Conservation (phyloP, 2,329 filamentous ascomycete genomes). For the Purpureocillium takamizusanense region DNA sequence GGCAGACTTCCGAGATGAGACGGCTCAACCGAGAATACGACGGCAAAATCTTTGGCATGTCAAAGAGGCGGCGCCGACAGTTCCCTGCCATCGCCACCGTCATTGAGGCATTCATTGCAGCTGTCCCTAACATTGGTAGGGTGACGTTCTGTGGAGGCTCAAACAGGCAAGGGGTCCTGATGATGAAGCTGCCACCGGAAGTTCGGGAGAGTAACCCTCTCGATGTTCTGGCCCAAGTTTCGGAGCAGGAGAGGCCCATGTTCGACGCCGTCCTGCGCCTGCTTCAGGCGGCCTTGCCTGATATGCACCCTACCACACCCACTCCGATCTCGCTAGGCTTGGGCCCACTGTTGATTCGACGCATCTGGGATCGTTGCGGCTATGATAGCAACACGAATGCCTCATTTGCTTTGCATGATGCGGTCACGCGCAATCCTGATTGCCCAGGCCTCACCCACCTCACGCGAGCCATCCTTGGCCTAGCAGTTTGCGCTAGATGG, state of each 20-base stretch:
- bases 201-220: constrained; percentile 60
- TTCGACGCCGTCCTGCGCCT: constrained; percentile 27
- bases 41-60: constrained; percentile 65
- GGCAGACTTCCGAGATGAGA: constrained; percentile 40
- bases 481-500: constrained; percentile 68
- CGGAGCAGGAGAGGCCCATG: constrained; percentile 14
- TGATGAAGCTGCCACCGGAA: constrained; percentile 53
- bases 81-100: constrained; percentile 78
- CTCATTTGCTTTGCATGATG: constrained; percentile 62
- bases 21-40: constrained; percentile 37
- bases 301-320: constrained; percentile 23
- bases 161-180: constrained; percentile 75
- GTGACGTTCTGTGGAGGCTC: constrained; percentile 84
- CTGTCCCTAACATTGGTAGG: constrained; percentile 60
- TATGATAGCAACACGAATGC: constrained; percentile 45
- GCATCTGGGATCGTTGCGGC: constrained; percentile 44
- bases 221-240: constrained; percentile 20
- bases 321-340: constrained; percentile 34
- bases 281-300: constrained; percentile 34
- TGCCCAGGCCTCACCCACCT: constrained; percentile 68
- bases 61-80: constrained; percentile 67
- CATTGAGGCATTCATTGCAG: constrained; percentile 62
- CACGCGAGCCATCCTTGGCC: constrained; percentile 59
- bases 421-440: constrained; percentile 58
- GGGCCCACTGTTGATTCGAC: constrained; percentile 33